Evolutionary conservation across 108 stramenopile genomes (phyloP).

Genomic region (Schizochytrium sp.): DNA sequence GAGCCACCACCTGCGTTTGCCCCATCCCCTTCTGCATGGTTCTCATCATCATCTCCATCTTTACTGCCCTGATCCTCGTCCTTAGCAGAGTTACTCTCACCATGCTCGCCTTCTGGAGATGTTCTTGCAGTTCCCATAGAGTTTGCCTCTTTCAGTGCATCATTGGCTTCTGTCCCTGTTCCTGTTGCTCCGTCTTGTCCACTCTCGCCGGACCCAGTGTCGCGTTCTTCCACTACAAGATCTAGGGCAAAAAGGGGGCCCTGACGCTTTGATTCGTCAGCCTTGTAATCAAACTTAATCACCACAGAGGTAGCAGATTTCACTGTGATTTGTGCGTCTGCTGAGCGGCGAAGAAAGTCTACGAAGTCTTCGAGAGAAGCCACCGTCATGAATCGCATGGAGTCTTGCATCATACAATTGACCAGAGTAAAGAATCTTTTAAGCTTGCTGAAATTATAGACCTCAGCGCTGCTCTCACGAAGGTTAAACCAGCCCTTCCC

Average conservation of each 20-base stretch:
- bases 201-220: neutral
- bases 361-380: slow-evolving; percentile 65
- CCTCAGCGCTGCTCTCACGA: slow-evolving; percentile 60
- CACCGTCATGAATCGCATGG: slow-evolving; percentile 60
- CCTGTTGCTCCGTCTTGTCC: neutral
- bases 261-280: neutral
- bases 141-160: too few relatives aligned
- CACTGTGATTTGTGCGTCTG: slow-evolving; percentile 66
- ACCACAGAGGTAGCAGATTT: neutral
- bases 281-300: neutral
- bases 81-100: neutral
- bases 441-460: slow-evolving; percentile 65
- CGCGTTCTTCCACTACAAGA: slow-evolving; percentile 66
- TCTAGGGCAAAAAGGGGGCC: slow-evolving; percentile 59
- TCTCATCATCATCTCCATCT: slow-evolving; percentile 60
- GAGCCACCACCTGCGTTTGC: slow-evolving; percentile 18
- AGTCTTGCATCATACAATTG: slow-evolving; percentile 68
- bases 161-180: neutral
- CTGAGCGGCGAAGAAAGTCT: slow-evolving; percentile 65
- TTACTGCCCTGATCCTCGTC: slow-evolving; percentile 59
- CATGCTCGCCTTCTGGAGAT: neutral
- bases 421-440: slow-evolving; percentile 64
- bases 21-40: slow-evolving; percentile 14
- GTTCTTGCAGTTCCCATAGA: too few relatives aligned
- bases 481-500: slow-evolving; percentile 65